Percentiles rank a stretch among this genome's conserved stretches.
Conservation (phyloP, 2,329 filamentous ascomycete genomes). For the Phyllosticta citrichinensis region DNA sequence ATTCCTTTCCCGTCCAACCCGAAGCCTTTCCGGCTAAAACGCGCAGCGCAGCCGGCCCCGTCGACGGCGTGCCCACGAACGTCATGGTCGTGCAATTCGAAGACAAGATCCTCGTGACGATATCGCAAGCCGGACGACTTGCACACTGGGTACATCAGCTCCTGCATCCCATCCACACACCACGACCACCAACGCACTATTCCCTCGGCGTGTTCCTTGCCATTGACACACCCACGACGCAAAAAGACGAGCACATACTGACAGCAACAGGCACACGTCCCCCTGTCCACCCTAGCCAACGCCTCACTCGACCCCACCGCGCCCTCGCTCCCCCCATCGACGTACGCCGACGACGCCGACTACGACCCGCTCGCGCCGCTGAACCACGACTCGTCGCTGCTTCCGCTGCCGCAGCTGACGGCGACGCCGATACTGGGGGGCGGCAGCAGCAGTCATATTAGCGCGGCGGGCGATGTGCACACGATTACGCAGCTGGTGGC, state of each 20-base stretch:
- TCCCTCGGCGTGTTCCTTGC: too few species aligned
- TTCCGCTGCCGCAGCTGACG: conserved; percentile 74
- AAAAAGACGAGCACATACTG: not conserved
- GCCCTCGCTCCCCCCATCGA: conserved; percentile 28
- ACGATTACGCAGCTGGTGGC: conserved; percentile 80
- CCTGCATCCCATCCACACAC: not conserved
- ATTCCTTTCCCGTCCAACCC: conserved; percentile 16
- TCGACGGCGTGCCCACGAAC: conserved; percentile 62
- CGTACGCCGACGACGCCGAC: conserved; percentile 35
- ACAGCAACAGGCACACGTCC: conserved; percentile 62
- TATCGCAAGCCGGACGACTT: conserved; percentile 74
- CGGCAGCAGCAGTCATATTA: conserved; percentile 29
- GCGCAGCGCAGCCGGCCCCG: conserved; percentile 43
- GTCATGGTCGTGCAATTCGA: conserved; percentile 64
- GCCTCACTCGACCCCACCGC: conserved; percentile 54
- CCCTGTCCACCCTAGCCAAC: conserved; percentile 54
- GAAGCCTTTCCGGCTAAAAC: conserved; percentile 60
- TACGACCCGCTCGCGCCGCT: conserved; percentile 27
- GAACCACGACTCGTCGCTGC: conserved; percentile 36
- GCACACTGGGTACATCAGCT: conserved; percentile 76
- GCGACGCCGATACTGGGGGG: conserved; percentile 81
- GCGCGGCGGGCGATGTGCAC: conserved; percentile 54
- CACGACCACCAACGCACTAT: not conserved
- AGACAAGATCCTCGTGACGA: conserved; percentile 84
- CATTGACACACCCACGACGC: not conserved